These are phyloP conservation scores for Globisporangium alternatum DNA, from an alignment of 352 stramenopile genomes.

Conservation along the genomic window DNA sequence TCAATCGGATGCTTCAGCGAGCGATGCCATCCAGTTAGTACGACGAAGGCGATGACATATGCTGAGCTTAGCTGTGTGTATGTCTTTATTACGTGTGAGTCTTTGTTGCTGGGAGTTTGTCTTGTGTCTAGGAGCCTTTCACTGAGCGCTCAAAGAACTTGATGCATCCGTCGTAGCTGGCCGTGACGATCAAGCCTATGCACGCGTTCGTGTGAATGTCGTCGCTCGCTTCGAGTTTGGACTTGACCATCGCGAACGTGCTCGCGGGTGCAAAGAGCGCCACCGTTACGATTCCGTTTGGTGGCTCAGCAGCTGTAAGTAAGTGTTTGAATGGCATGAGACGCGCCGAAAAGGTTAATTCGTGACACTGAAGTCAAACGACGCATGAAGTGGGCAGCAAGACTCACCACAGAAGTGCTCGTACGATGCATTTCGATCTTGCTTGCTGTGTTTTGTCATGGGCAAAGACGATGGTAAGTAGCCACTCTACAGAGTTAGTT, in stretches of 20 bases:
- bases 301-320: slow-evolving; percentile 50
- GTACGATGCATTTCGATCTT: slow-evolving; percentile 78
- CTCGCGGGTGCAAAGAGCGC: slow-evolving; percentile 77
- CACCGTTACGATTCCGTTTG: slow-evolving; percentile 76
- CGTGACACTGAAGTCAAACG: neutral
- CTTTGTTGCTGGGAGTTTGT: neutral
- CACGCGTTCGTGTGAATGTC: slow-evolving; percentile 67
- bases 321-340: neutral
- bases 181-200: slow-evolving; percentile 74
- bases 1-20: neutral
- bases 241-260: slow-evolving; percentile 80
- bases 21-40: neutral
- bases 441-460: slow-evolving; percentile 67
- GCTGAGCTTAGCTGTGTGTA: neutral
- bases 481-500: neutral
- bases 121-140: slow-evolving; percentile 20
- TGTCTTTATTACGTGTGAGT: neutral
- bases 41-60: no score
- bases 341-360: neutral
- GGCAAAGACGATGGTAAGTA: slow-evolving; percentile 29
- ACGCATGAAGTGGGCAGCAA: neutral
- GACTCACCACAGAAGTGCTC: slow-evolving; percentile 72
- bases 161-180: slow-evolving; percentile 85
- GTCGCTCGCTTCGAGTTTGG: slow-evolving; percentile 55
- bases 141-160: slow-evolving; percentile 67